Conservation (phyloP, 768 basidiomycete genomes). For the Mycena rosella region DNA sequence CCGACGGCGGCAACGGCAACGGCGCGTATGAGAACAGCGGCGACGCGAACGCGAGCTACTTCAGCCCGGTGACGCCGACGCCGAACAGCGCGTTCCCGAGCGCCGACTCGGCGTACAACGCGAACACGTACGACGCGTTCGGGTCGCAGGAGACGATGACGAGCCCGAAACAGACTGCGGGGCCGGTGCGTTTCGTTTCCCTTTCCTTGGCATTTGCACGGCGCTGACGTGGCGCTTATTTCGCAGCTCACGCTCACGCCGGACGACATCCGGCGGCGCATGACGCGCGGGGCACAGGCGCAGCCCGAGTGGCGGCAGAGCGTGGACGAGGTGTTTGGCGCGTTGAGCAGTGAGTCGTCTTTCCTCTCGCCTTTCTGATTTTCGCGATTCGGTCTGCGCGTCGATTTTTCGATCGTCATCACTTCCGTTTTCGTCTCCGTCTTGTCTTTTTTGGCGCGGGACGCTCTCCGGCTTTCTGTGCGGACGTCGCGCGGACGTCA, state of each 20-base stretch:
- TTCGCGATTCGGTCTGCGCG: neutral
- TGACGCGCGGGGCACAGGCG: constrained; percentile 39
- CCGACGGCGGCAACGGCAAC: too few relatives aligned
- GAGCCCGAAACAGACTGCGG: constrained; percentile 8
- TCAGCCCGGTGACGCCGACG: neutral
- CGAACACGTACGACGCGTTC: neutral
- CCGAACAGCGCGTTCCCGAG: neutral
- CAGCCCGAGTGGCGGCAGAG: constrained; percentile 37
- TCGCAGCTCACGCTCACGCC: constrained; percentile 61
- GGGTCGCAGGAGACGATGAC: neutral
- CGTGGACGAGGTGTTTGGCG: constrained; percentile 74
- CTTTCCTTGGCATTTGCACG: neutral
- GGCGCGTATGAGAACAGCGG: too few relatives aligned
- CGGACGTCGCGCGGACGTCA: too few relatives aligned
- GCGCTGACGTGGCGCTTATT: constrained; percentile 41
- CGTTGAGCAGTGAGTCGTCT: constrained; percentile 68
- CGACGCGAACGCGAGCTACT: neutral
- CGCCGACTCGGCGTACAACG: neutral
- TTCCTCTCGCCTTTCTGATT: constrained; percentile 4
- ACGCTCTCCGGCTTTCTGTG: too few relatives aligned
- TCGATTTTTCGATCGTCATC: neutral
- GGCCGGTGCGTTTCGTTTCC: neutral
- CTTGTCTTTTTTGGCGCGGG: too few relatives aligned
- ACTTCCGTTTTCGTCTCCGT: too few relatives aligned
- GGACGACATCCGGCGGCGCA: constrained; percentile 72